Percentiles rank a stretch among this genome's conserved stretches.
Evolutionary conservation across 208 protist species (phyloP).

Genomic region (Entamoeba invadens): DNA sequence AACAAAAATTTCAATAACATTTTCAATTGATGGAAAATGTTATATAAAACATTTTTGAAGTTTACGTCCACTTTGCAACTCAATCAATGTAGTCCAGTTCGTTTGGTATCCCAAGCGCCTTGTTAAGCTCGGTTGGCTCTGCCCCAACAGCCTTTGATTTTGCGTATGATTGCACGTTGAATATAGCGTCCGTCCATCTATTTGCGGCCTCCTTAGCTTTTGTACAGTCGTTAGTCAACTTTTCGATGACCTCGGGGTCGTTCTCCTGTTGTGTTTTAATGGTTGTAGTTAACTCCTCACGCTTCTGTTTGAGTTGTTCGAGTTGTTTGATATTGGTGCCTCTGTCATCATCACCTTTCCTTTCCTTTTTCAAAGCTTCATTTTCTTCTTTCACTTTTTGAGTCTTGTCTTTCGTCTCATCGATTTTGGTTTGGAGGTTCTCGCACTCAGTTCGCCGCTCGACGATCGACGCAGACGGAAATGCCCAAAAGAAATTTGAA

Average conservation of each 20-base stretch:
- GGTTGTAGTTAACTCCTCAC: background rate
- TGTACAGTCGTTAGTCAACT: background rate
- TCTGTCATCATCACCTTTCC: background rate
- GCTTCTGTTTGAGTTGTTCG: background rate
- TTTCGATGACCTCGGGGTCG: background rate
- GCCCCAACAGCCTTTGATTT: background rate
- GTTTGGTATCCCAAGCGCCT: slow-evolving; percentile 6
- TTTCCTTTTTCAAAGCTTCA: background rate
- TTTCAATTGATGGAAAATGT: too few relatives aligned
- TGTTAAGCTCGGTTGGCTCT: background rate
- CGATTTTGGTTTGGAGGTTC: background rate
- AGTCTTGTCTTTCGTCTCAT: background rate
- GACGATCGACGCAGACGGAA: background rate
- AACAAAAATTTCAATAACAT: too few relatives aligned
- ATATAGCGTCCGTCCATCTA: slow-evolving; percentile 20
- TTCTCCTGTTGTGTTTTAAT: background rate
- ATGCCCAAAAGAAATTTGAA: slow-evolving; percentile 13
- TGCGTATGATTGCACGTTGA: background rate
- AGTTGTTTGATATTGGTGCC: background rate
- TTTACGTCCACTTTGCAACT: background rate
- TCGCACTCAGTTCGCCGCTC: background rate
- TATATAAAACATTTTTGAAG: too few relatives aligned
- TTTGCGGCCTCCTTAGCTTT: slow-evolving; percentile 8
- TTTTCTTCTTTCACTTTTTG: background rate
- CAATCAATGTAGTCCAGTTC: slow-evolving; percentile 16